phyloP scores from a whole-genome alignment of 106 monocot species.

The Dendrobium nobile region DNA sequence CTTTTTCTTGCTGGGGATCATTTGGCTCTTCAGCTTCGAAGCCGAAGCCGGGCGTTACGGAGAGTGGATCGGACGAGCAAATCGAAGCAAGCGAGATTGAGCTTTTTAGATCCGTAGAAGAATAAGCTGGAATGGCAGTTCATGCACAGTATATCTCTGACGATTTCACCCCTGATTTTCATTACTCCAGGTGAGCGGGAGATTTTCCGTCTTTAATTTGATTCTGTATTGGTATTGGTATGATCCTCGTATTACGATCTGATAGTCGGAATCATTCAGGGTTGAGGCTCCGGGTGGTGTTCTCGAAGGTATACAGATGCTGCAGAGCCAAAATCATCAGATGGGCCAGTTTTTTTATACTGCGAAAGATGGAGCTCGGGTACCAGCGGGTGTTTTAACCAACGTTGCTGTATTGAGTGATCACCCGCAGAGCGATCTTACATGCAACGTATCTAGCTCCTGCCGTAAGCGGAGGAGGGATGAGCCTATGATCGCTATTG shows the following conservation, averaged over 20 bases:
- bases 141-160: constrained; percentile 29
- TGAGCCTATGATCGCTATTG: no score
- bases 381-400: neutral
- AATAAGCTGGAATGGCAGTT: constrained; percentile 26
- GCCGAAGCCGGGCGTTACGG: no score
- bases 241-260: neutral
- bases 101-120: no score
- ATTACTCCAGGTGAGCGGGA: constrained; percentile 8
- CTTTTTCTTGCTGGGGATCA: neutral
- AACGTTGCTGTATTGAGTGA: constrained; percentile 14
- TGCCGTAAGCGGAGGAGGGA: constrained; percentile 11
- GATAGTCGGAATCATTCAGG: neutral
- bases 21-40: no score
- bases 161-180: constrained; percentile 25
- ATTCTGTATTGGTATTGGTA: neutral
- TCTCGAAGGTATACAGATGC: neutral
- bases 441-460: constrained; percentile 19
- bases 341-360: neutral
- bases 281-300: neutral
- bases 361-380: no score
- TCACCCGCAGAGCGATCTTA: constrained; percentile 32
- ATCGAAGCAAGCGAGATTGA: no score
- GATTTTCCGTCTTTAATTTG: neutral
- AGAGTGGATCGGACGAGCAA: no score
- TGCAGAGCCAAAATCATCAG: neutral